phyloP scores from a whole-genome alignment of 129 eudicot genomes.

The Tanacetum coccineum region DNA sequence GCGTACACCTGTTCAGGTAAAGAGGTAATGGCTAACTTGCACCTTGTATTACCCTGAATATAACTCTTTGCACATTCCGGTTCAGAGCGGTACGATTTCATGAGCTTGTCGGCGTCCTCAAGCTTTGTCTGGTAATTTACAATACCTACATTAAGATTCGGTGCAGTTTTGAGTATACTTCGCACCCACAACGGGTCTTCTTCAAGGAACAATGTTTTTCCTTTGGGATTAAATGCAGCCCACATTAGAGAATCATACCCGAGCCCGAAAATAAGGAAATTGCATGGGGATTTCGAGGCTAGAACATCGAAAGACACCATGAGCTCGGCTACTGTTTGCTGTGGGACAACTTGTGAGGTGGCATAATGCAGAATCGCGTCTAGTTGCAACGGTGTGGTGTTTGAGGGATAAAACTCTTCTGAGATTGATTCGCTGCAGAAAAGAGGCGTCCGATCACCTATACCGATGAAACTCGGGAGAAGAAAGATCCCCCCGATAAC shows the following conservation, averaged over 20 bases:
- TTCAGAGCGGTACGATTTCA: conserved; percentile 31
- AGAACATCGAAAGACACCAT: conserved; percentile 47
- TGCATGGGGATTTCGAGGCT: conserved; percentile 36
- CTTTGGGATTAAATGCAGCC: conserved; percentile 68
- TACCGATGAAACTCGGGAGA: conserved; percentile 20
- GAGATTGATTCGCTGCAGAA: conserved; percentile 30
- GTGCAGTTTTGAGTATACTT: conserved; percentile 38
- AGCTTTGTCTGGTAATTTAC: conserved; percentile 59
- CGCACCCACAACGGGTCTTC: conserved; percentile 78
- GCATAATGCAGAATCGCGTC: conserved; percentile 67
- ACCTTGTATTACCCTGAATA: conserved; percentile 46
- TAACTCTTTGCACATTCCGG: conserved; percentile 48
- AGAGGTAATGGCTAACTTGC: conserved; percentile 55
- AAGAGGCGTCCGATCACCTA: conserved; percentile 13
- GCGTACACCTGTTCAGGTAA: conserved; percentile 62
- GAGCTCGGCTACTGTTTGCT: conserved; percentile 51
- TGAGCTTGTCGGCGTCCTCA: conserved; percentile 48
- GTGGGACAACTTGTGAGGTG: conserved; percentile 49
- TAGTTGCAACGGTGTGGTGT: conserved; percentile 39
- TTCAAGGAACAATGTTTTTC: conserved; percentile 71
- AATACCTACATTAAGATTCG: conserved; percentile 38
- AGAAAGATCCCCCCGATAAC: conserved; percentile 23
- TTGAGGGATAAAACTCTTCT: conserved; percentile 18
- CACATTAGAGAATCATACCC: conserved; percentile 92
- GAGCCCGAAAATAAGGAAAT: conserved; percentile 77